These are phyloP conservation scores for Russula sp. DNA, from an alignment of 768 basidiomycete genomes.

Conservation along the genomic window DNA sequence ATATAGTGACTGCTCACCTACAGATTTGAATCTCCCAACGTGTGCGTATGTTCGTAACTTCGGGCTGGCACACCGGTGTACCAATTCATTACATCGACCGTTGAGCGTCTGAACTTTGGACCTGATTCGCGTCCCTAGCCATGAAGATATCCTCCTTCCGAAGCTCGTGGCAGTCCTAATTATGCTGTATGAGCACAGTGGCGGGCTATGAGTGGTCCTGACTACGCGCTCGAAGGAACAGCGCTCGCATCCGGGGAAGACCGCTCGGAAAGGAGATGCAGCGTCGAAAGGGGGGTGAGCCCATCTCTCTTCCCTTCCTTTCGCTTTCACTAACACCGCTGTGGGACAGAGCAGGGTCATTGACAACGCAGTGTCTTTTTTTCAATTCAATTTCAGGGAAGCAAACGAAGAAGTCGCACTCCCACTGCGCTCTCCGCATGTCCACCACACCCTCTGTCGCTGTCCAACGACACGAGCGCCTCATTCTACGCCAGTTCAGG, in stretches of 20 bases:
- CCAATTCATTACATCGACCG: no score
- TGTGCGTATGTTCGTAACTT: slow-evolving; percentile 1
- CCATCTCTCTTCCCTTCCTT: neutral
- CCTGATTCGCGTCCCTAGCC: neutral
- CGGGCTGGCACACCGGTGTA: neutral
- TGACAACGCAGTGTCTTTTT: no score
- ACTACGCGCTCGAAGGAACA: slow-evolving; percentile 79
- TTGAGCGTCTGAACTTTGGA: neutral
- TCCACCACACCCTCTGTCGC: slow-evolving; percentile 58
- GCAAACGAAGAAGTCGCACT: slow-evolving; percentile 82
- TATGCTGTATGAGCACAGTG: slow-evolving; percentile 66
- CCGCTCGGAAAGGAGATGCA: slow-evolving; percentile 67
- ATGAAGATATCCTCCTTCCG: slow-evolving; percentile 27
- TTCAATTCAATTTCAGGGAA: slow-evolving; percentile 57
- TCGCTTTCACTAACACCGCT: neutral
- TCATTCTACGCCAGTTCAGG: slow-evolving; percentile 47
- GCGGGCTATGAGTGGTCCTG: slow-evolving; percentile 64
- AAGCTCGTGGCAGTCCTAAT: slow-evolving; percentile 75
- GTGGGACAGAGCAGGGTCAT: neutral
- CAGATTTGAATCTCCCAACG: neutral
- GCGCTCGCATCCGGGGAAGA: slow-evolving; percentile 73
- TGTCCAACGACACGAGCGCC: slow-evolving; percentile 56
- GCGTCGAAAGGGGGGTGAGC: slow-evolving; percentile 71
- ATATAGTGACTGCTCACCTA: slow-evolving; percentile 15
- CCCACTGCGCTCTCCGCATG: slow-evolving; percentile 47